A percentile compares a stretch with the other conserved stretches of the same genome.
Conservation (phyloP, 116 monocot species). For the Zostera marina region DNA sequence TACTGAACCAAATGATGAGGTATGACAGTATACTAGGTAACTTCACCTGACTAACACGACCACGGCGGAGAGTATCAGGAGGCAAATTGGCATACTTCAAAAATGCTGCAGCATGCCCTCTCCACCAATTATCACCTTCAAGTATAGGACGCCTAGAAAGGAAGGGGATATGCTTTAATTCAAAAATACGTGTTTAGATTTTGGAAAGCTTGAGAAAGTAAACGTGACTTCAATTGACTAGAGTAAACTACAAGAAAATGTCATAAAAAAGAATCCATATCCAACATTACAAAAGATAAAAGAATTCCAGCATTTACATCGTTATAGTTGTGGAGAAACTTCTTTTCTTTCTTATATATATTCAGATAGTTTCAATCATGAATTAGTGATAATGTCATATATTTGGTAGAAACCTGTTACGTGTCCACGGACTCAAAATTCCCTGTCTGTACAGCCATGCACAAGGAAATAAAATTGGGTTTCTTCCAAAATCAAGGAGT, state of each 20-base stretch:
- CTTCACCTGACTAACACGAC: slow-evolving; percentile 75
- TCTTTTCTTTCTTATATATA: not conserved
- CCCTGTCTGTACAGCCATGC: slow-evolving; percentile 93
- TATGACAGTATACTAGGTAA: not conserved
- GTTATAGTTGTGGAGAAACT: too few relatives aligned
- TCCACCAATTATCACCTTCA: slow-evolving; percentile 99
- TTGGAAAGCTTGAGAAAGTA: not conserved
- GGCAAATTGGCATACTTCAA: slow-evolving; percentile 56
- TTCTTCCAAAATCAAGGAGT: slow-evolving; percentile 95
- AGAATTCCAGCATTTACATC: too few relatives aligned
- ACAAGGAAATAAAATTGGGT: slow-evolving; percentile 81
- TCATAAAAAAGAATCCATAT: not conserved
- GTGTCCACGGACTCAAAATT: slow-evolving; percentile 78
- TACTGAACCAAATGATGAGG: too few relatives aligned
- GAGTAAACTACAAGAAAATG: not conserved
- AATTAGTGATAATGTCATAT: not conserved
- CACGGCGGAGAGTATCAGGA: slow-evolving; percentile 51
- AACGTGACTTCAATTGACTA: not conserved
- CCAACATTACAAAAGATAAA: not conserved
- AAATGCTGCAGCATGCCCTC: slow-evolving; percentile 97
- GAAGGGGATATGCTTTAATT: not conserved
- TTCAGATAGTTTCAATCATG: not conserved
- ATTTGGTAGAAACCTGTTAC: slow-evolving; percentile 41
- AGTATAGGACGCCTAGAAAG: slow-evolving; percentile 62
- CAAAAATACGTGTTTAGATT: too few relatives aligned